A percentile compares a stretch with the other conserved stretches of the same genome.
phyloP scores from a whole-genome alignment of 2,329 filamentous ascomycete genomes.

The Aspergillus sergii region DNA sequence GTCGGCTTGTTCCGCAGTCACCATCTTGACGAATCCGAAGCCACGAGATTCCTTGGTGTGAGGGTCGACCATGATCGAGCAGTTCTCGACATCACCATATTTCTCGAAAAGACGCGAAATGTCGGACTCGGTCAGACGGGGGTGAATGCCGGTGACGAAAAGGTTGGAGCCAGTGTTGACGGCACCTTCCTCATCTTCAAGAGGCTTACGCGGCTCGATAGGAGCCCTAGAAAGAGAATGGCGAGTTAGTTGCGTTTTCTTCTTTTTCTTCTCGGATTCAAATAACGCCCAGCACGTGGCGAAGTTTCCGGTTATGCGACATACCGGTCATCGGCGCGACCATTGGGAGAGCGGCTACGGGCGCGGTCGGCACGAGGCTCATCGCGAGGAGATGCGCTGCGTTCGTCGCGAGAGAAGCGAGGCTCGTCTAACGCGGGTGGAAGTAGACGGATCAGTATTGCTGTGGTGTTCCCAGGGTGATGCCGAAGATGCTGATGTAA shows the following conservation, averaged over 20 bases:
- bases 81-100: slow-evolving; percentile 98
- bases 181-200: slow-evolving; percentile 71
- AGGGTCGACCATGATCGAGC: slow-evolving; percentile 98
- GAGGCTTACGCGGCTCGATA: slow-evolving; percentile 48
- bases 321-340: slow-evolving; percentile 57
- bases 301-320: slow-evolving; percentile 11
- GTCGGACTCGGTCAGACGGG: slow-evolving; percentile 84
- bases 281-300: background rate
- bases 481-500: slow-evolving; percentile 14
- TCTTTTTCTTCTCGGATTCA: background rate
- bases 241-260: background rate
- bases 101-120: slow-evolving; percentile 96
- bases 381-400: slow-evolving; percentile 67
- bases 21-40: slow-evolving; percentile 99
- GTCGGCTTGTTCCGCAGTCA: slow-evolving; percentile 90
- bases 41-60: slow-evolving; percentile 98
- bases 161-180: slow-evolving; percentile 95
- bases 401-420: slow-evolving; percentile 64
- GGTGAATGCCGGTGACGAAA: slow-evolving; percentile 97
- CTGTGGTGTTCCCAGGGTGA: slow-evolving; percentile 9
- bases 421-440: slow-evolving; percentile 53
- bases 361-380: slow-evolving; percentile 57
- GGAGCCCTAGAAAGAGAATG: slow-evolving; percentile 42
- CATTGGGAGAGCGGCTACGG: slow-evolving; percentile 67
- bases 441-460: slow-evolving; percentile 18